Evolutionary conservation across 768 basidiomycete species (phyloP).

Genomic region (Postia placenta): DNA sequence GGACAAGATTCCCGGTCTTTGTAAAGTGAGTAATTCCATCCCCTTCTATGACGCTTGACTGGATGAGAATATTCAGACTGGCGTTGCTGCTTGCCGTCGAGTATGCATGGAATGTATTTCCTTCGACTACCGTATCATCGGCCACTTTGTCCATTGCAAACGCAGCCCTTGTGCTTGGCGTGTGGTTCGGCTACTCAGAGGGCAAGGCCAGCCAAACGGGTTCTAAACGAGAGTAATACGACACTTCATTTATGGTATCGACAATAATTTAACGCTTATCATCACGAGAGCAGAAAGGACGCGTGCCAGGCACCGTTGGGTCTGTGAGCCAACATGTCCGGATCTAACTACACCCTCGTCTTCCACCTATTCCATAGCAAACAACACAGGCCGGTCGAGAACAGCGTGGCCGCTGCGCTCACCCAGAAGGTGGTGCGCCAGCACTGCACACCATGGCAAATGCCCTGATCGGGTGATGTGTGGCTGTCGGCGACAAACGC

Average conservation of each 20-base stretch:
- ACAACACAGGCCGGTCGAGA: slow-evolving; percentile 39
- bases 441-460: slow-evolving; percentile 56
- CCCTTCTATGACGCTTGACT: too few relatives aligned
- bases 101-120: slow-evolving; percentile 86
- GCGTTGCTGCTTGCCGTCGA: slow-evolving; percentile 58
- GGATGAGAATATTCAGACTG: too few relatives aligned
- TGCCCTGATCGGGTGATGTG: slow-evolving; percentile 28
- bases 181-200: slow-evolving; percentile 46
- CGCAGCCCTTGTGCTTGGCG: slow-evolving; percentile 43
- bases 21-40: slow-evolving; percentile 58
- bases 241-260: too few relatives aligned
- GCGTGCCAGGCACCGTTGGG: too few relatives aligned
- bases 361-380: slow-evolving; percentile 63
- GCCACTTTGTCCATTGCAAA: slow-evolving; percentile 47
- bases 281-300: too few relatives aligned
- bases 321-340: too few relatives aligned
- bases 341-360: slow-evolving; percentile 30
- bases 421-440: slow-evolving; percentile 65
- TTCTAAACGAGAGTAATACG: too few relatives aligned
- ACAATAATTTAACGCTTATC: too few relatives aligned
- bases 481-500: slow-evolving; percentile 59
- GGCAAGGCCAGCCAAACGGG: slow-evolving; percentile 19
- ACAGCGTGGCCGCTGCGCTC: slow-evolving; percentile 33
- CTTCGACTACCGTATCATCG: slow-evolving; percentile 70
- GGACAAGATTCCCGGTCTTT: slow-evolving; percentile 54